Percentiles rank a stretch among this genome's conserved stretches.
phyloP scores from a whole-genome alignment of 257 asterid species.

The Salvia rosmarinus region DNA sequence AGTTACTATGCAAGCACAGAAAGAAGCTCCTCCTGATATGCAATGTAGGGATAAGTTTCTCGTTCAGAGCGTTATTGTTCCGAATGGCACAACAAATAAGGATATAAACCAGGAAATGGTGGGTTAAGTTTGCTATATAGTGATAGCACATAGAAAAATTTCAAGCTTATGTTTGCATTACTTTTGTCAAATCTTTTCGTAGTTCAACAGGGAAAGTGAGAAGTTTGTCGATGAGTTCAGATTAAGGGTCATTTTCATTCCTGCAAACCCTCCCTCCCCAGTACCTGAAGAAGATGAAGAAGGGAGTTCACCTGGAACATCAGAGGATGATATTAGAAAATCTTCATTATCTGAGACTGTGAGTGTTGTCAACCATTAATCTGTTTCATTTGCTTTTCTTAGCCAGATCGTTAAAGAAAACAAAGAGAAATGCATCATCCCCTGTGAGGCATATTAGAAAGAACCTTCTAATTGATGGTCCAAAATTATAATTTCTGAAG shows the following conservation, averaged over 20 bases:
- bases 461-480: neutral
- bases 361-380: conserved; percentile 38
- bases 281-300: conserved; percentile 96
- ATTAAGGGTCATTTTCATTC: conserved; percentile 75
- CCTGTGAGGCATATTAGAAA: neutral
- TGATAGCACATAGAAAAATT: neutral
- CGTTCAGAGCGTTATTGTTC: conserved; percentile 77
- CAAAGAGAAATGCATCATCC: conserved; percentile 51
- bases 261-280: conserved; percentile 94
- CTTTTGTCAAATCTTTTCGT: conserved; percentile 15
- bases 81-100: conserved; percentile 59
- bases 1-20: conserved; percentile 87
- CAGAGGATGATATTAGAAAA: conserved; percentile 62
- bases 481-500: neutral
- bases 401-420: conserved; percentile 52
- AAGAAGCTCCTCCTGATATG: conserved; percentile 80
- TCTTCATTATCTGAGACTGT: conserved; percentile 58
- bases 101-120: conserved; percentile 74
- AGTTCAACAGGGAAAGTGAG: conserved; percentile 70
- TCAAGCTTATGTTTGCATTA: conserved; percentile 23
- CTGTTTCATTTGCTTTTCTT: conserved; percentile 8
- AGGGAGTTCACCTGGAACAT: conserved; percentile 69
- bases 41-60: conserved; percentile 87
- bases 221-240: conserved; percentile 71
- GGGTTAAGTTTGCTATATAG: conserved; percentile 35